A percentile compares a stretch with the other conserved stretches of the same genome.
Evolutionary conservation across 345 rosid genomes (phyloP).

Genomic region (Mangifera indica): DNA sequence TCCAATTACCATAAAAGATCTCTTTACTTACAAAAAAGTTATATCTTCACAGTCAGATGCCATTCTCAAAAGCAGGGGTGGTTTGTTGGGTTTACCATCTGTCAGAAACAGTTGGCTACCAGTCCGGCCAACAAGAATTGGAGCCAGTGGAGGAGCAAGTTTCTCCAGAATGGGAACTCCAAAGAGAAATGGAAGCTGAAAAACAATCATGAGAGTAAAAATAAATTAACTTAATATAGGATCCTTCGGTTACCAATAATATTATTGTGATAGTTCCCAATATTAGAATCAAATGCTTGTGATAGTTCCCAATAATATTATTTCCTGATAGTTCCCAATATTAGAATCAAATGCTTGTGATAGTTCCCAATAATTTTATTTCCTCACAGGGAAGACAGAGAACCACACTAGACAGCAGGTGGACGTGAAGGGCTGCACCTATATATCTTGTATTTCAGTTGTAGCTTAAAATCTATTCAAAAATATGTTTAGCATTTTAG

Average conservation of each 20-base stretch:
- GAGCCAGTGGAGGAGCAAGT: slow-evolving; percentile 85
- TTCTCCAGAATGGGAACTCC: slow-evolving; percentile 87
- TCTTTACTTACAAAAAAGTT: slow-evolving; percentile 62
- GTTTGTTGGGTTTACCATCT: slow-evolving; percentile 76
- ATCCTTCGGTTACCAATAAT: slow-evolving; percentile 7
- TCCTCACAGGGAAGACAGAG: background rate
- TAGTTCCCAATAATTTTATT: background rate
- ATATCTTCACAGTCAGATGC: slow-evolving; percentile 78
- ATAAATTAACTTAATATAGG: slow-evolving; percentile 1
- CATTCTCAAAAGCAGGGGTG: slow-evolving; percentile 91
- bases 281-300: background rate
- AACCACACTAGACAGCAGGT: background rate
- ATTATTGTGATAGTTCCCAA: background rate
- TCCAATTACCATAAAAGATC: slow-evolving; percentile 12
- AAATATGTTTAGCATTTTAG: background rate
- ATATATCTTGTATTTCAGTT: background rate
- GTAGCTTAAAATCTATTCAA: background rate
- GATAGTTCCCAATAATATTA: no score
- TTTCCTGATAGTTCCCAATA: background rate
- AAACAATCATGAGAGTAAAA: slow-evolving; percentile 10
- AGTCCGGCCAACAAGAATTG: slow-evolving; percentile 68
- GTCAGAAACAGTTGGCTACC: slow-evolving; percentile 88
- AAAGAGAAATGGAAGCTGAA: slow-evolving; percentile 87
- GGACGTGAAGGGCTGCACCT: background rate
- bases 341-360: background rate